Conservation (phyloP, 1,139 yeast genomes). For the Ogataea hybrid region DNA sequence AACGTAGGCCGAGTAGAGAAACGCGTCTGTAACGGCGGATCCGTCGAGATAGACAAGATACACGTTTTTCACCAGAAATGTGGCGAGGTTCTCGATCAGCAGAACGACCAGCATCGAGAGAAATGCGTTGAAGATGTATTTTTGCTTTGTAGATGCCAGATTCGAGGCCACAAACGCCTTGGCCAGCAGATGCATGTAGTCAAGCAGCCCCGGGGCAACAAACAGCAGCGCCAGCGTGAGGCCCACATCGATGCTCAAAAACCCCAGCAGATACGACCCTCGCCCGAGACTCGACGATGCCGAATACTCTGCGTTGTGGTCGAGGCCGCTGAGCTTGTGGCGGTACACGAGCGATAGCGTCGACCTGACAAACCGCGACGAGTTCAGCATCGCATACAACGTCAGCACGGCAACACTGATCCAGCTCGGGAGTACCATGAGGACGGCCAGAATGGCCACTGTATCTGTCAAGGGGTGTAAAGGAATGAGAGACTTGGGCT, state of each 20-base stretch:
- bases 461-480: constrained; percentile 32
- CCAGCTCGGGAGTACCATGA: constrained; percentile 32
- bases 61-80: constrained; percentile 1
- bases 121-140: constrained; percentile 27
- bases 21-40: constrained; percentile 10
- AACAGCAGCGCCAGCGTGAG: constrained; percentile 28
- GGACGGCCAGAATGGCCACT: constrained; percentile 29
- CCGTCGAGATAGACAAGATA: constrained; percentile 5
- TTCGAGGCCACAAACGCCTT: constrained; percentile 52
- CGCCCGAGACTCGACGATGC: neutral
- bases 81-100: constrained; percentile 5
- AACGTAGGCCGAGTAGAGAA: constrained; percentile 12
- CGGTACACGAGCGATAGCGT: constrained; percentile 37
- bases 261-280: constrained; percentile 11
- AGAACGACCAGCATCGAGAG: constrained; percentile 22
- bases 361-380: constrained; percentile 43
- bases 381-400: constrained; percentile 42
- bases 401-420: constrained; percentile 39
- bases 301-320: constrained; percentile 1
- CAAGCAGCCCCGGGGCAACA: constrained; percentile 37
- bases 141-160: constrained; percentile 40
- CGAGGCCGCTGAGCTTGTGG: constrained; percentile 24
- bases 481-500: constrained; percentile 19
- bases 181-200: constrained; percentile 44
- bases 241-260: constrained; percentile 13